Percentiles rank a stretch among this genome's conserved stretches.
Conservation (phyloP, 2,329 filamentous ascomycete genomes). For the Colletotrichum incanum region DNA sequence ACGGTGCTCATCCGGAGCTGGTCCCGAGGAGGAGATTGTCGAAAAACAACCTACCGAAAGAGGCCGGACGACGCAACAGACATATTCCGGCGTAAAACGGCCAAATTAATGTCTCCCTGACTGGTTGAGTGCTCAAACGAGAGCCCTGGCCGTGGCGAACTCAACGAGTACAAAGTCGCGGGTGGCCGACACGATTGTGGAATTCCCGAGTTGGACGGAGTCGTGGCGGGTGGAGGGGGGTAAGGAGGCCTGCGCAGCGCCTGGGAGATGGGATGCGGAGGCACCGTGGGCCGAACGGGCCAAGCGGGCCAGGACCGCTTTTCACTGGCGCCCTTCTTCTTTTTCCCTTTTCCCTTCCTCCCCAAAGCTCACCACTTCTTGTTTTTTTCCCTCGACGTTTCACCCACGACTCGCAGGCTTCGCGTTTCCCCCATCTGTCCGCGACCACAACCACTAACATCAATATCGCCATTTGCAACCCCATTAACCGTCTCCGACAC, state of each 20-base stretch:
- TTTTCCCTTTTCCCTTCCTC: constrained; percentile 52
- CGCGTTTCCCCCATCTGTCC: constrained; percentile 31
- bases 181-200: constrained; percentile 56
- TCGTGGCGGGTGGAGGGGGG: constrained; percentile 51
- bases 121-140: constrained; percentile 55
- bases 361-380: constrained; percentile 47
- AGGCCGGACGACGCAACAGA: constrained; percentile 6
- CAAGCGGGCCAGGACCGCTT: constrained; percentile 43
- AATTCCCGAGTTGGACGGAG: constrained; percentile 51
- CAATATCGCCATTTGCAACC: constrained; percentile 29
- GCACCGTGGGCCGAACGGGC: constrained; percentile 43
- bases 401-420: constrained; percentile 36
- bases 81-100: constrained; percentile 9
- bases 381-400: constrained; percentile 46
- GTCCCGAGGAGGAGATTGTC: constrained; percentile 41
- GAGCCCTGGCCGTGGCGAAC: constrained; percentile 62
- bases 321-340: constrained; percentile 44
- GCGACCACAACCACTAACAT: constrained; percentile 39
- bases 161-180: constrained; percentile 78
- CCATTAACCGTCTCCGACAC: constrained; percentile 30
- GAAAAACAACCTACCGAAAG: constrained; percentile 38
- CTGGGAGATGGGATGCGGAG: constrained; percentile 43
- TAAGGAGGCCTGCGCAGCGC: constrained; percentile 45
- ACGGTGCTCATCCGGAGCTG: constrained; percentile 19
- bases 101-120: constrained; percentile 13